Conservation (phyloP, 2,329 filamentous ascomycete genomes). For the Aureobasidium sp. region DNA sequence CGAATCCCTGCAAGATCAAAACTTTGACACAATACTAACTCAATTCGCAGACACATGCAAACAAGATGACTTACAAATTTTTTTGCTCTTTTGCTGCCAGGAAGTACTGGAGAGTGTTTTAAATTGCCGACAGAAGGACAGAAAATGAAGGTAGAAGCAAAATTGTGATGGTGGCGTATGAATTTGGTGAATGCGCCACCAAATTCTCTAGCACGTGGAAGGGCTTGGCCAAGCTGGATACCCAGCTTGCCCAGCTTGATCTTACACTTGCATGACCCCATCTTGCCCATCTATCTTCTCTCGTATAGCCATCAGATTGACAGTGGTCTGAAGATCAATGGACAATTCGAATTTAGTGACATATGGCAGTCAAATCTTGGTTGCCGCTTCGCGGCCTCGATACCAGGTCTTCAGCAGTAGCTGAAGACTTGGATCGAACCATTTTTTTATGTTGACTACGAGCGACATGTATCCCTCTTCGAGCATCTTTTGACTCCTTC, state of each 20-base stretch:
- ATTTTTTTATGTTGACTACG: too few relatives aligned
- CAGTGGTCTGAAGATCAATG: neutral
- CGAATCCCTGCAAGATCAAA: conserved; percentile 32
- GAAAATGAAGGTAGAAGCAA: neutral
- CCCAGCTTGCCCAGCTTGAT: too few relatives aligned
- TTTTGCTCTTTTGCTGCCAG: neutral
- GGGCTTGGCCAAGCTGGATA: too few relatives aligned
- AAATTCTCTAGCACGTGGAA: too few relatives aligned
- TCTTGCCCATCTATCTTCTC: neutral
- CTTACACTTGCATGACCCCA: too few relatives aligned
- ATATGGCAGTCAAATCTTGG: neutral
- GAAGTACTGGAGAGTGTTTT: neutral
- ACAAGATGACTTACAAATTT: neutral
- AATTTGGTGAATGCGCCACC: too few relatives aligned
- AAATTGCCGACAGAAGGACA: too few relatives aligned
- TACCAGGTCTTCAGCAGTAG: neutral
- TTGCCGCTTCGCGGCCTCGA: neutral
- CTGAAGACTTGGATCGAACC: neutral
- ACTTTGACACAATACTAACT: neutral
- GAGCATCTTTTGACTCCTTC: too few relatives aligned
- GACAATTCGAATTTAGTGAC: neutral
- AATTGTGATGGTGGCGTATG: neutral
- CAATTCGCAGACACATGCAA: conserved; percentile 35
- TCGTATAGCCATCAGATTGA: neutral
- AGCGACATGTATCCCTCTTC: neutral